A percentile compares a stretch with the other conserved stretches of the same genome.
Evolutionary conservation across 2,329 filamentous ascomycete species (phyloP).

Genomic region (Chaetomium globosum): DNA sequence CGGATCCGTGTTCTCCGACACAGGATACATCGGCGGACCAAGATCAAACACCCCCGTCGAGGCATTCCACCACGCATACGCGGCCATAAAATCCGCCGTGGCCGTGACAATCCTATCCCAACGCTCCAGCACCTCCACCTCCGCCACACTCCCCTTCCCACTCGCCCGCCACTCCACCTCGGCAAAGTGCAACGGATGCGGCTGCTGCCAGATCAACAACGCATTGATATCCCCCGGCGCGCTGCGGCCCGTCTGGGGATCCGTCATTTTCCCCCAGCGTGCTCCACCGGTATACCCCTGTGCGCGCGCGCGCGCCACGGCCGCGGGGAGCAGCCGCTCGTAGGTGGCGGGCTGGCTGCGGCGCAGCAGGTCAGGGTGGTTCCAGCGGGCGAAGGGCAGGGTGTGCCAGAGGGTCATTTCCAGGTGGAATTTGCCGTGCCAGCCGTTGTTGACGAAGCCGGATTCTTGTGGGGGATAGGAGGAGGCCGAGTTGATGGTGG

Average conservation of each 20-base stretch:
- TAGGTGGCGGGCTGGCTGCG: constrained; percentile 53
- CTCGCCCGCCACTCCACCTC: constrained; percentile 55
- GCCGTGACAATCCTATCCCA: constrained; percentile 58
- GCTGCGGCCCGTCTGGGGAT: constrained; percentile 54
- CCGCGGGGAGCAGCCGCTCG: constrained; percentile 48
- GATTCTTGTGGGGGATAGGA: constrained; percentile 50
- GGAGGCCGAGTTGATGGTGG: constrained; percentile 56
- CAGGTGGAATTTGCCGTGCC: constrained; percentile 60
- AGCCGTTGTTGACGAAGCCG: constrained; percentile 57
- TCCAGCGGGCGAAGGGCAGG: constrained; percentile 55
- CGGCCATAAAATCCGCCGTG: constrained; percentile 62
- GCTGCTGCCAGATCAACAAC: constrained; percentile 65
- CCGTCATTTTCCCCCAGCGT: constrained; percentile 59
- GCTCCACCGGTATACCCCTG: constrained; percentile 52
- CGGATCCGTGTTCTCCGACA: constrained; percentile 60
- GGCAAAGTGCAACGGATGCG: constrained; percentile 63
- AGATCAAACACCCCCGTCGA: constrained; percentile 56
- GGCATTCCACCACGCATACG: constrained; percentile 58
- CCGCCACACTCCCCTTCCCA: constrained; percentile 5
- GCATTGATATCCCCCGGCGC: constrained; percentile 64
- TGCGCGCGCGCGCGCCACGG: constrained; percentile 42
- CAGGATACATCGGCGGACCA: constrained; percentile 51
- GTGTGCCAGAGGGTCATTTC: constrained; percentile 60
- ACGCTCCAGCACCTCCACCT: constrained; percentile 47
- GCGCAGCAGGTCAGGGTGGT: constrained; percentile 49